Percentiles rank a stretch among this genome's conserved stretches.
phyloP scores from a whole-genome alignment of 495 filamentous ascomycete species.

The Daldinia concentrica region DNA sequence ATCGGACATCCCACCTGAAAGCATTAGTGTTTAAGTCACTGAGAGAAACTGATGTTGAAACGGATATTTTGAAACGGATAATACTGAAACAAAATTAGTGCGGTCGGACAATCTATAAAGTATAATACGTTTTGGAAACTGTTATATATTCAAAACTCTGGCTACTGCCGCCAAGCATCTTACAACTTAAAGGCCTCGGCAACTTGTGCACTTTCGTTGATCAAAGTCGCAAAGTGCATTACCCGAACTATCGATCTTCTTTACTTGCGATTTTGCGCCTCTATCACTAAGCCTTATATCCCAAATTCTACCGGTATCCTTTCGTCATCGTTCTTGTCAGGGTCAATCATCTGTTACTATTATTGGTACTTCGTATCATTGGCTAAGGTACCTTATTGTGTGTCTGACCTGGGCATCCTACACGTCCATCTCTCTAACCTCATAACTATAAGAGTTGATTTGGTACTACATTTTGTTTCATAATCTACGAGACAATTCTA shows the following conservation, averaged over 20 bases:
- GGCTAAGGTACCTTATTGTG: neutral
- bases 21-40: no score
- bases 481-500: neutral
- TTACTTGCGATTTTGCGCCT: neutral
- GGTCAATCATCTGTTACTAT: no score
- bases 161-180: conserved; percentile 23
- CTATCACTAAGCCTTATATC: neutral
- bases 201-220: conserved; percentile 27
- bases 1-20: neutral
- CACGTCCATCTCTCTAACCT: neutral
- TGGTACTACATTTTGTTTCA: neutral
- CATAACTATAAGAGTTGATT: neutral
- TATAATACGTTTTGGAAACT: neutral
- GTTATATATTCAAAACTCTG: neutral
- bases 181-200: conserved; percentile 38
- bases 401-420: conserved; percentile 13
- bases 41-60: neutral
- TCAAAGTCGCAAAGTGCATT: conserved; percentile 18
- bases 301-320: neutral
- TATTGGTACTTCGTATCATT: neutral
- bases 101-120: neutral
- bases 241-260: neutral
- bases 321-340: neutral
- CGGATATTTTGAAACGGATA: neutral
- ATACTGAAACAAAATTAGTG: neutral